Base-by-base conservation (phyloP, 805 yeast genomes). In the Lipomyces mesembrius region DNA sequence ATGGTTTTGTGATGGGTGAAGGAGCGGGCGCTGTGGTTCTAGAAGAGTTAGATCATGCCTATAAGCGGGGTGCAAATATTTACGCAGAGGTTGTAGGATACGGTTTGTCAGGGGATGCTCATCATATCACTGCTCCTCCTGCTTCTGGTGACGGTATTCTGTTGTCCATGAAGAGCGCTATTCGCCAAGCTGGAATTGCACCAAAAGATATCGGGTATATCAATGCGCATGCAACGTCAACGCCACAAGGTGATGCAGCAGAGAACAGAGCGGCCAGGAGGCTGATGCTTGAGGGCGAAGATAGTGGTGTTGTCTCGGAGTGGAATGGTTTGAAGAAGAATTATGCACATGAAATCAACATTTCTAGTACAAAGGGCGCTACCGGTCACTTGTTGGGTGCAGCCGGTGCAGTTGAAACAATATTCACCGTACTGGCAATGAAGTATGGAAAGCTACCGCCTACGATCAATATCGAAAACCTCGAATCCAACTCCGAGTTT, bases 201-300 rank as follows among this genome's bases (percentile, higher is more conserved):
- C 82, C 87, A 0, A 57, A 74, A 2, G 81, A 84, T 1, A 81
- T 94, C 22, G 92, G 84, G 57, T 95, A 92, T 74, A 82, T 95
- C 59, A 95, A 96, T 78, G 98, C 99, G 1, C 99, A 95, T 77
- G 99, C 99, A 0, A 95, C 99, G 0, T 91, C 97, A 0, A 95
- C 99, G 0, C 79, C 81, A 6, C 79, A 93, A 2, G 99, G 99
- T 4, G 99, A 95, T 75, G 79, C 86, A 22, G 95, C 97, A 0
- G 99, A 95, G 75, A 87, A 89, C 73, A 75, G 76, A 55, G 98
- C 98, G 2, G 87, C 95, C 60, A 77, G 80, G 59, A 59, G 74
- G 7, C 76, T 83, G 3, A 73, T 89, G 3, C 85, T 91, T 63
- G 78, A 75, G 0, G 74, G 78, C 2, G 73, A 77, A 3, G 78